Evolutionary conservation across 2,329 filamentous ascomycete species (phyloP).

Genomic region (Cercospora berteroae): DNA sequence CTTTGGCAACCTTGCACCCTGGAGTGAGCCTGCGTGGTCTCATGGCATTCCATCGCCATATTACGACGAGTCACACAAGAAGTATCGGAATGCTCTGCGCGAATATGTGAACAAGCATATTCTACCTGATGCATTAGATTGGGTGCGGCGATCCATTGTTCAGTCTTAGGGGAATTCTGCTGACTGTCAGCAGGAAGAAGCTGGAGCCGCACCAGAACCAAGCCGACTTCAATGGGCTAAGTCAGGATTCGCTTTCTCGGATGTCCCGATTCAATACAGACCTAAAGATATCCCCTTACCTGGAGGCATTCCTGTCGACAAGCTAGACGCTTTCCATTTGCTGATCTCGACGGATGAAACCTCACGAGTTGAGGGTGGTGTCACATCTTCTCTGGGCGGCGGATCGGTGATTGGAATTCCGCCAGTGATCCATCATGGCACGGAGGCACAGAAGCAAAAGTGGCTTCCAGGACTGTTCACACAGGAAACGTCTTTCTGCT

Average conservation of each 20-base stretch:
- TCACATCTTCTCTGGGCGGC: slow-evolving; percentile 58
- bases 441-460: slow-evolving; percentile 55
- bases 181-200: slow-evolving; percentile 43
- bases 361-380: slow-evolving; percentile 46
- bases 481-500: slow-evolving; percentile 60
- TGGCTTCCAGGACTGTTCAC: slow-evolving; percentile 61
- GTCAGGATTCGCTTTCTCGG: slow-evolving; percentile 45
- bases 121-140: slow-evolving; percentile 58
- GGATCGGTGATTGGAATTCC: slow-evolving; percentile 63
- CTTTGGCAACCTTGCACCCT: slow-evolving; percentile 38
- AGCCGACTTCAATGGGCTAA: slow-evolving; percentile 41
- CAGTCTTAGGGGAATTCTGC: not conserved
- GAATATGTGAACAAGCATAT: slow-evolving; percentile 60
- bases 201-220: slow-evolving; percentile 50
- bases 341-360: slow-evolving; percentile 36
- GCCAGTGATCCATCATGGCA: slow-evolving; percentile 63
- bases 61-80: slow-evolving; percentile 61
- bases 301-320: slow-evolving; percentile 47
- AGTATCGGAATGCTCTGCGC: slow-evolving; percentile 57
- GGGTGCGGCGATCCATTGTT: slow-evolving; percentile 39
- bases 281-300: slow-evolving; percentile 43
- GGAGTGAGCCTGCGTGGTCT: slow-evolving; percentile 50
- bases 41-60: slow-evolving; percentile 56
- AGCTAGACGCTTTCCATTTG: slow-evolving; percentile 58
- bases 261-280: slow-evolving; percentile 47